These are phyloP conservation scores for Ambrosiella cleistominuta DNA, from an alignment of 2,329 filamentous ascomycete genomes.

Conservation along the genomic window DNA sequence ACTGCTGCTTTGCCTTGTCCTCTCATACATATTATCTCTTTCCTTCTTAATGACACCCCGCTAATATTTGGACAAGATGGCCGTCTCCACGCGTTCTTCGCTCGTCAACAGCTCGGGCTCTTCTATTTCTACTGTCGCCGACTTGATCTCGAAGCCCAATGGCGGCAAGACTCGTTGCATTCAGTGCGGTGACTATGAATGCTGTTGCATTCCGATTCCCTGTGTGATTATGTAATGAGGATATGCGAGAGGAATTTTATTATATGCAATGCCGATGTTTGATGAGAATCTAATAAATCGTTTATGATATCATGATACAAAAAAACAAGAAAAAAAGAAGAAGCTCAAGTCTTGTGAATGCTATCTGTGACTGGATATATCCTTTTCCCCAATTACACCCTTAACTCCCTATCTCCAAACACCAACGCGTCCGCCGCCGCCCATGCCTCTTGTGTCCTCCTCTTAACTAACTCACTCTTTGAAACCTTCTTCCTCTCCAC, in stretches of 20 bases:
- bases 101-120: constrained; percentile 23
- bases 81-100: neutral
- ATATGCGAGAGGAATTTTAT: no score
- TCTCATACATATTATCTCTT: no score
- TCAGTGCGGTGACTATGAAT: constrained; percentile 32
- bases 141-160: constrained; percentile 32
- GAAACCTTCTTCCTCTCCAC: neutral
- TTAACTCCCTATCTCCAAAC: neutral
- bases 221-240: constrained; percentile 30
- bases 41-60: neutral
- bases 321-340: no score
- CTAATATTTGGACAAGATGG: neutral
- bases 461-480: neutral
- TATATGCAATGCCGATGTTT: neutral
- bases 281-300: neutral
- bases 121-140: constrained; percentile 30
- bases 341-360: neutral
- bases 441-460: neutral
- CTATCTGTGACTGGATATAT: neutral
- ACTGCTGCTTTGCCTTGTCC: no score
- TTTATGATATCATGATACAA: neutral
- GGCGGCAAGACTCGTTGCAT: constrained; percentile 30
- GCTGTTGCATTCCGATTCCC: constrained; percentile 34
- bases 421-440: neutral
- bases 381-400: neutral